A percentile compares a stretch with the other conserved stretches of the same genome.
Evolutionary conservation across 179 eudicot genomes (phyloP).

Genomic region (Nepenthes alata): DNA sequence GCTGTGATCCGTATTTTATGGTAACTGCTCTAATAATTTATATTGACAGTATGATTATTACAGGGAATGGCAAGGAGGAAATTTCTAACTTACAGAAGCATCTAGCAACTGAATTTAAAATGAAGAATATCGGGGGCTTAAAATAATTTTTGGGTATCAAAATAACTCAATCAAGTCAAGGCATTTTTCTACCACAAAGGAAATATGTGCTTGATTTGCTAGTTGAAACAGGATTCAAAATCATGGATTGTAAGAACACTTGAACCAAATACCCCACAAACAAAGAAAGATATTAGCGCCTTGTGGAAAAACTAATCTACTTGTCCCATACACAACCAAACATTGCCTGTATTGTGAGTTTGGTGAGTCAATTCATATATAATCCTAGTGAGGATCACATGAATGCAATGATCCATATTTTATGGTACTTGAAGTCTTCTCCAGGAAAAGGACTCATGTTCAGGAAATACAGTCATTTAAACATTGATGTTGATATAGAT

Average conservation of each 20-base stretch:
- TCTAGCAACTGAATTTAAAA: not conserved
- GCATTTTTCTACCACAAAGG: not conserved
- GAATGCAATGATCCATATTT: not conserved
- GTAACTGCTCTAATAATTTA: not conserved
- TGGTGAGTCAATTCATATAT: too few species aligned
- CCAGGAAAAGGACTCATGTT: not conserved
- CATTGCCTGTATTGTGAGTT: too few species aligned
- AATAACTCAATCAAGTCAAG: not conserved
- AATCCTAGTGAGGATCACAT: too few species aligned
- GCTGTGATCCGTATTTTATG: too few species aligned
- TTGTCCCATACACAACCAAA: too few species aligned
- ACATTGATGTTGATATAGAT: not conserved
- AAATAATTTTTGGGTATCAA: constrained; percentile 1
- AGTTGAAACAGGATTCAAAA: not conserved
- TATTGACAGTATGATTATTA: not conserved
- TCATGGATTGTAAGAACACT: too few species aligned
- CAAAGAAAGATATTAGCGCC: too few species aligned
- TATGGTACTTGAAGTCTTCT: not conserved
- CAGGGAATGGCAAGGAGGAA: not conserved
- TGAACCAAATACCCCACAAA: too few species aligned
- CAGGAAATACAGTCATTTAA: not conserved
- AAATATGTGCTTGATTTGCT: not conserved
- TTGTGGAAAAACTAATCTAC: too few species aligned
- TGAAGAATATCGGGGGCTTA: not conserved
- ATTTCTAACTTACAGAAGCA: not conserved